Conservation (phyloP, 345 rosid genomes). For the Barbarea vulgaris region DNA sequence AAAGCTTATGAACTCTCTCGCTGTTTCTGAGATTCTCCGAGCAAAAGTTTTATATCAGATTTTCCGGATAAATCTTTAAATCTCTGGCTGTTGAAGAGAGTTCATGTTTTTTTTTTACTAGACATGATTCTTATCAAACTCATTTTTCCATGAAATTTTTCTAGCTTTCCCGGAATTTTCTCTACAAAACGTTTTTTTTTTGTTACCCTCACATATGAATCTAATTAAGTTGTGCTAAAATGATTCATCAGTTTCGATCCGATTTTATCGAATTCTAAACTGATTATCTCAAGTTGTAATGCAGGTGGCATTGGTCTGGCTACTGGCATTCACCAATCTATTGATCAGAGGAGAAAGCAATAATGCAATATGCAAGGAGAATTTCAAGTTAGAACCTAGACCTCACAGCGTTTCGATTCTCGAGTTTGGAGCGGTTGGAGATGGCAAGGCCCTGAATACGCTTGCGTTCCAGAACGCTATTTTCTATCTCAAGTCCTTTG, state of each 20-base stretch:
- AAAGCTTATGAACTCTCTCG: background rate
- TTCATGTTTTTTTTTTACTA: too few relatives aligned
- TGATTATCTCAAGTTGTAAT: conserved; percentile 23
- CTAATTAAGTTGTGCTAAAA: background rate
- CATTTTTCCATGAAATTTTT: too few relatives aligned
- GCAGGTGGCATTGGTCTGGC: conserved; percentile 82
- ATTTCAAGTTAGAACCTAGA: conserved; percentile 61
- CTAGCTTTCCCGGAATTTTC: conserved; percentile 14
- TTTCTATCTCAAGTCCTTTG: conserved; percentile 91
- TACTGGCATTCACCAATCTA: conserved; percentile 71
- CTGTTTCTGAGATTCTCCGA: background rate
- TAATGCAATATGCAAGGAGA: conserved; percentile 51
- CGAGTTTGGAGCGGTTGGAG: conserved; percentile 96
- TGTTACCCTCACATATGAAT: background rate
- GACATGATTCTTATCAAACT: too few relatives aligned
- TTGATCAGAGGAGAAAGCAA: conserved; percentile 45
- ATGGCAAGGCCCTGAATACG: conserved; percentile 77
- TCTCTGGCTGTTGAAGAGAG: too few relatives aligned
- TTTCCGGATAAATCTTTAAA: too few relatives aligned
- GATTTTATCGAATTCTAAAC: background rate
- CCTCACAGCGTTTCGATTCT: conserved; percentile 87
- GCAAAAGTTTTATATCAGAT: background rate
- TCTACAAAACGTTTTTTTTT: conserved; percentile 1
- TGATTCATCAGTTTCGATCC: background rate
- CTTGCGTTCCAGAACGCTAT: conserved; percentile 91